Evolutionary conservation across 2,329 filamentous ascomycete species (phyloP).

Genomic region (Colletotrichum gigasporum): DNA sequence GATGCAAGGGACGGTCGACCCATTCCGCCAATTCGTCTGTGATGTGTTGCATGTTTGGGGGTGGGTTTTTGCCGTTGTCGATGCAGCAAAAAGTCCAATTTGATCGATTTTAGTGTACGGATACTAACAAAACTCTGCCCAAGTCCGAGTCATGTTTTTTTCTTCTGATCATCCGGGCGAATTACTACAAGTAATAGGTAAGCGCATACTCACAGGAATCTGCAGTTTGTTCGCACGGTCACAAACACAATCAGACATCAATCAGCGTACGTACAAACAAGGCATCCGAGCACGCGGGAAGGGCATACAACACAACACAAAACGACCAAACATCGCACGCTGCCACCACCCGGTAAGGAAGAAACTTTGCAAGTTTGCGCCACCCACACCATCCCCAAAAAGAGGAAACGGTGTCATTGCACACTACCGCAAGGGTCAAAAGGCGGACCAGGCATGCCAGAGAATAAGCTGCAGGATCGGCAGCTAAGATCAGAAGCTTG

Average conservation of each 20-base stretch:
- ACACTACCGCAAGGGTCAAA: not conserved
- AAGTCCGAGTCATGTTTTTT: slow-evolving; percentile 13
- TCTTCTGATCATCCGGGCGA: not conserved
- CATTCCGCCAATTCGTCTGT: not conserved
- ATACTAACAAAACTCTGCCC: not conserved
- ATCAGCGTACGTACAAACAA: not conserved
- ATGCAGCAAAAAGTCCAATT: too few relatives aligned
- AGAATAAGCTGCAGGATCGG: slow-evolving; percentile 11
- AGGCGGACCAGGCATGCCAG: not conserved
- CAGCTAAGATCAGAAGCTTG: slow-evolving; percentile 21
- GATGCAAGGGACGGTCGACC: not conserved
- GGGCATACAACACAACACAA: too few relatives aligned
- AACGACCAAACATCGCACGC: not conserved
- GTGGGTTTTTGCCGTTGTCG: not conserved
- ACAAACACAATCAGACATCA: not conserved
- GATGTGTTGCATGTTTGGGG: not conserved
- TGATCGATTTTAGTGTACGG: too few relatives aligned
- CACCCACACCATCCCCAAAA: not conserved
- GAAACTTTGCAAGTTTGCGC: not conserved
- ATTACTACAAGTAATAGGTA: too few relatives aligned
- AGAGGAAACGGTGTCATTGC: not conserved
- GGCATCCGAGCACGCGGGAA: slow-evolving; percentile 11
- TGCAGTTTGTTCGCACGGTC: not conserved
- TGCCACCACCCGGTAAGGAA: not conserved
- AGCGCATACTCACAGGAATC: slow-evolving; percentile 1